Base-by-base conservation (phyloP, 1,139 yeast species). In the Entelexis paramagnoliae region DNA sequence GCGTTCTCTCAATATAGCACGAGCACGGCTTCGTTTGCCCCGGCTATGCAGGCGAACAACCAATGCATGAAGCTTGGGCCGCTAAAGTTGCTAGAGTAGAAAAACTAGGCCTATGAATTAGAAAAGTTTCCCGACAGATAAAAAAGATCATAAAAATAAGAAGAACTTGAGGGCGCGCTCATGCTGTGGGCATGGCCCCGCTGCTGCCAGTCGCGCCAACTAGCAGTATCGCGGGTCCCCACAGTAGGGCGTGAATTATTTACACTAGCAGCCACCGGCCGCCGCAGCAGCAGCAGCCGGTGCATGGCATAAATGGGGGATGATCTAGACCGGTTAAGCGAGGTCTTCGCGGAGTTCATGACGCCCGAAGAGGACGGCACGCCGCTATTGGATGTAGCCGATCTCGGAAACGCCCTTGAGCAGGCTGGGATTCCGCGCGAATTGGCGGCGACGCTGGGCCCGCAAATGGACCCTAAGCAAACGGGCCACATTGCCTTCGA, bases 331-430 rank as follows among this genome's bases (percentile, higher is more conserved):
- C 47, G 22, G 29, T 45, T 48, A 17, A 42, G 24, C 24, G 52
- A 41, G 17, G 66, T 63, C 16, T 65, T 65, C 47, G 62, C 65
- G 2, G 62, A 62, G 47, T 63, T 55, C 46, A 60, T 65, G 61
- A 60, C 58, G 8, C 58, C 58, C 9, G 61, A 55, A 8, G 64
- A 59, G 22, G 58, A 51, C 17, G 60, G 59, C 9, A 62, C 59
- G 49, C 62, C 61, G 1, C 52, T 64, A 41, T 53, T 58, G 1
- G 50, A 53, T 4, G 22, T 24, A 10, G 39, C 40, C 0, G 55
- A 56, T 33, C 54, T 66, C 17, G 50, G 52, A 2, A 58, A 59
- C 14, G 64, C 64, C 3, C 50, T 66, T 22, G 55, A 45, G 14
- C 55, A 57, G 13, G 56, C 63, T 17, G 66, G 62, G n/a, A 43